Base-by-base conservation (phyloP, 2,329 filamentous ascomycete species). In the Fusarium sp. region DNA sequence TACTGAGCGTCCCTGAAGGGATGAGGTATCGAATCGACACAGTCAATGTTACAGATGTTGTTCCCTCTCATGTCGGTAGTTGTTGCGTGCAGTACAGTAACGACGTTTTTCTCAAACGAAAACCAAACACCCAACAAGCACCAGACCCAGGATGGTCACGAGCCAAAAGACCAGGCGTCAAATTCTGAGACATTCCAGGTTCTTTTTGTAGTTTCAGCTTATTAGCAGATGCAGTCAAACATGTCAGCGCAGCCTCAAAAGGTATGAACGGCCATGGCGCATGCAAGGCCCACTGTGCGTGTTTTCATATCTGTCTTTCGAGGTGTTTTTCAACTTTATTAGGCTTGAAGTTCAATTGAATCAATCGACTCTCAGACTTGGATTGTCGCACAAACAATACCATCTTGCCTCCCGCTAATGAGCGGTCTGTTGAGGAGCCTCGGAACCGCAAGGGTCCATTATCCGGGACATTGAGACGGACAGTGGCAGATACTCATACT, bases 391-490 rank as follows among this genome's bases (percentile, higher is more conserved):
- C 47, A 69, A 47, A 57, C 37, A 54, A 25, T 46, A 49, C 42
- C 46, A 66, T 37, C 31, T 27, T 45, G 53, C 55, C 39, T 35
- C 54, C 23, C n/a, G 41, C 51, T 51, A 58, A 58, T 49, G 39
- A 61, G 65, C 65, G 65, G 65, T 66, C 65, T 69, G 65, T 40
- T 58, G 55, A 62, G 55, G 31, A 62, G 69, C 55, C 39, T 68
- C 55, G 65, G 58, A 39, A 64, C 40, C 29, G 51, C 37, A 48
- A 58, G 58, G 65, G 51, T 47, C 50, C 55, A 59, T 68, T 36
- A 29, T 62, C 54, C 51, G 47, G 39, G 33, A n/a, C 47, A 62
- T 58, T 46, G 54, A 46, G 20, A 47, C 13, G 17, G 15, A 35
- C 47, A 62, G 58, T 46, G 54, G 47, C 25, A 47, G 54, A 47